A percentile compares a stretch with the other conserved stretches of the same genome.
Evolutionary conservation across 495 filamentous ascomycete species (phyloP).

Genomic region (Choiromyces venosus): DNA sequence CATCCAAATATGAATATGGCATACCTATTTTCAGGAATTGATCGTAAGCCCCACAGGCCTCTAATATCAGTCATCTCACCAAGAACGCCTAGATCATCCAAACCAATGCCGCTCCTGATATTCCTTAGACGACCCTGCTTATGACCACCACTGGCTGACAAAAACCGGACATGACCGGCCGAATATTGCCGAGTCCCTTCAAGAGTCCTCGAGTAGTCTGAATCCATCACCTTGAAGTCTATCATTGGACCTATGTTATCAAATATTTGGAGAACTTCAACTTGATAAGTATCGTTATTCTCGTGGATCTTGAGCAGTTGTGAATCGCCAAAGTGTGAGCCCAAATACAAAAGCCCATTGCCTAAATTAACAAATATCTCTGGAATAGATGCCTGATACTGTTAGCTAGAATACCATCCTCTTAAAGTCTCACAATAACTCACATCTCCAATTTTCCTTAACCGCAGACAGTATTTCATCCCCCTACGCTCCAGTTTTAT

Average conservation of each 20-base stretch:
- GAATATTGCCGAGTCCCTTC: slow-evolving; percentile 53
- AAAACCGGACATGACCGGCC: slow-evolving; percentile 88
- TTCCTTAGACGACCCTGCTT: slow-evolving; percentile 80
- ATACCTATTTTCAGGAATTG: slow-evolving; percentile 27
- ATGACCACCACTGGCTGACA: slow-evolving; percentile 83
- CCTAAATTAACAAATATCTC: slow-evolving; percentile 73
- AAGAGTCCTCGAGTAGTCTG: slow-evolving; percentile 74
- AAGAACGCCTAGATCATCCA: slow-evolving; percentile 80
- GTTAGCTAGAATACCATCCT: slow-evolving; percentile 2
- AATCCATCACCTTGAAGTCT: slow-evolving; percentile 92
- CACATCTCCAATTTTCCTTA: slow-evolving; percentile 58
- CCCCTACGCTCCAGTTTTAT: slow-evolving; percentile 58
- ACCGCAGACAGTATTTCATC: slow-evolving; percentile 61
- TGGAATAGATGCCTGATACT: slow-evolving; percentile 58
- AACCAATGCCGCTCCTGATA: slow-evolving; percentile 85
- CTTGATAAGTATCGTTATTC: slow-evolving; percentile 44
- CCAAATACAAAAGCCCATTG: slow-evolving; percentile 70
- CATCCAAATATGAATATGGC: not conserved
- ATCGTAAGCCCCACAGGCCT: slow-evolving; percentile 58
- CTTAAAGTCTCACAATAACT: slow-evolving; percentile 5
- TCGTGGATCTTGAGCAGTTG: slow-evolving; percentile 64
- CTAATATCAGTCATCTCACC: slow-evolving; percentile 71
- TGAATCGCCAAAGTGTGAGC: slow-evolving; percentile 87
- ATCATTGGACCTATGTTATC: slow-evolving; percentile 83
- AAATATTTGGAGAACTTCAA: slow-evolving; percentile 70